Evolutionary conservation across 768 basidiomycete genomes (phyloP).

Genomic region (Trametes cubensis): DNA sequence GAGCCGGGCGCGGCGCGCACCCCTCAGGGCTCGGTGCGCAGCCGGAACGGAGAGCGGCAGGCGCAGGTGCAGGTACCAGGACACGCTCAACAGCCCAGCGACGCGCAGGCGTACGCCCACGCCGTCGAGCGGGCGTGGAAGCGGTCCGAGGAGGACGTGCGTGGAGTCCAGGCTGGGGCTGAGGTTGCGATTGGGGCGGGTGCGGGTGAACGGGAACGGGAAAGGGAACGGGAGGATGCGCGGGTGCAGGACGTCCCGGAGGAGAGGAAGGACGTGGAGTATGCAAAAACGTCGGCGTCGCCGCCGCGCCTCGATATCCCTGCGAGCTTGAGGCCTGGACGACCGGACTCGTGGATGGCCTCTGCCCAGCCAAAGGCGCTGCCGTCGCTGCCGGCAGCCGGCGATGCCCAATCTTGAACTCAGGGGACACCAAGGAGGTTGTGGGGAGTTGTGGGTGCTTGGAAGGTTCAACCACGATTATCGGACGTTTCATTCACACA

Average conservation of each 20-base stretch:
- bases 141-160: slow-evolving; percentile 3
- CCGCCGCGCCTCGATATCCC: slow-evolving; percentile 17
- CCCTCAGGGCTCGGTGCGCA: background rate
- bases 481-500: too few species aligned
- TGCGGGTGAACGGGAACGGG: too few species aligned
- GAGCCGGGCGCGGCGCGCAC: background rate
- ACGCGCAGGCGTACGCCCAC: slow-evolving; percentile 15
- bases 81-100: slow-evolving; percentile 2
- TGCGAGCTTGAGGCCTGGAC: slow-evolving; percentile 8
- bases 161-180: too few species aligned
- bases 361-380: background rate
- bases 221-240: background rate
- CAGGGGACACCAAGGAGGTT: too few species aligned
- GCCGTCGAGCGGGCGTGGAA: slow-evolving; percentile 4
- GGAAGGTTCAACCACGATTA: too few species aligned
- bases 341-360: slow-evolving; percentile 1
- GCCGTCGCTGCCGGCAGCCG: background rate
- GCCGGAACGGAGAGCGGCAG: background rate
- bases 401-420: background rate
- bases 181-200: background rate
- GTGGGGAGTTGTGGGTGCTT: too few species aligned
- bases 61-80: background rate
- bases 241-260: background rate
- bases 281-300: background rate
- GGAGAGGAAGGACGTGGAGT: background rate